phyloP scores from a whole-genome alignment of 225 moss, liverwort and hornwort species.

The Asterella californica region DNA sequence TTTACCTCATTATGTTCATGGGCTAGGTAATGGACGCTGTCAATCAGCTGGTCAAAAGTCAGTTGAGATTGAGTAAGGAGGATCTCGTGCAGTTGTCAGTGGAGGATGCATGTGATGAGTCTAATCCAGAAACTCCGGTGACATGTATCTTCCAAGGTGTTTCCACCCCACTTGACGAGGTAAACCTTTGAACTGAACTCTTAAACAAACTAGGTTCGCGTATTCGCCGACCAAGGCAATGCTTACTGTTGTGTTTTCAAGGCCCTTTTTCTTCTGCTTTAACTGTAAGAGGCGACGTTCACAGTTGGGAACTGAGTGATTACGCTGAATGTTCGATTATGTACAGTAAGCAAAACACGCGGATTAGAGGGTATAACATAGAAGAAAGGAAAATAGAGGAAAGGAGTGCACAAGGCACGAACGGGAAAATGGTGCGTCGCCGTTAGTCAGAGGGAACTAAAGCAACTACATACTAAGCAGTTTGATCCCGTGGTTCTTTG shows the following conservation, averaged over 20 bases:
- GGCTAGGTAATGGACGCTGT: conserved; percentile 42
- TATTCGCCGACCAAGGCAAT: not conserved
- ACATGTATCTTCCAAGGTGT: conserved; percentile 51
- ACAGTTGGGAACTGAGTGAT: not conserved
- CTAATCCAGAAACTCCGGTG: conserved; percentile 45
- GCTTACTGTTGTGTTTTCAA: not conserved
- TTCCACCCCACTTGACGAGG: conserved; percentile 47
- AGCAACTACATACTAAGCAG: too few relatives aligned
- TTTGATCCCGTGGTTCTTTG: not conserved
- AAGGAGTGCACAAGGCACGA: too few relatives aligned
- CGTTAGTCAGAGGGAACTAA: too few relatives aligned
- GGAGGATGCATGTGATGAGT: conserved; percentile 50
- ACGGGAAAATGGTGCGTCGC: too few relatives aligned
- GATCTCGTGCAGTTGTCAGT: conserved; percentile 36
- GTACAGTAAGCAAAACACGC: too few relatives aligned
- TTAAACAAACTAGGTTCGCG: not conserved
- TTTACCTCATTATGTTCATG: not conserved
- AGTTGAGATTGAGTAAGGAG: conserved; percentile 36
- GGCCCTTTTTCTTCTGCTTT: not conserved
- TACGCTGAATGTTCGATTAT: not conserved
- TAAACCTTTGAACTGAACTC: not conserved
- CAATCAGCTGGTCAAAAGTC: conserved; percentile 37
- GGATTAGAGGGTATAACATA: too few relatives aligned
- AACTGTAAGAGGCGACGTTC: not conserved
- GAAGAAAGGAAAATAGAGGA: too few relatives aligned